A percentile compares a stretch with the other conserved stretches of the same genome.
These are phyloP conservation scores for Lactifluus piperatus DNA, from an alignment of 768 basidiomycete species.

Conservation along the genomic window DNA sequence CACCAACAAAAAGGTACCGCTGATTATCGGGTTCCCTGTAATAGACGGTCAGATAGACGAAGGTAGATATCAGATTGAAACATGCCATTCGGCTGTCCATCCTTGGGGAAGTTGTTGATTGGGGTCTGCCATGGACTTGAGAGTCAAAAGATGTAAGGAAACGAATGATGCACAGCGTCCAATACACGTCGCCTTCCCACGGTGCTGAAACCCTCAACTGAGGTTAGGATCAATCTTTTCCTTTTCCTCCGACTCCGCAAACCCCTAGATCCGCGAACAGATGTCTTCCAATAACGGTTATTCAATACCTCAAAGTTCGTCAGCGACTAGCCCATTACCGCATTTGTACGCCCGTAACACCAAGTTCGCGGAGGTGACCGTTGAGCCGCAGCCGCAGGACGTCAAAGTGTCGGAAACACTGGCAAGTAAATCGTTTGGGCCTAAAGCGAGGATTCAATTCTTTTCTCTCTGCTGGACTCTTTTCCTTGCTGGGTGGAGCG, in stretches of 20 bases:
- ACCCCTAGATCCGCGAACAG: too few species aligned
- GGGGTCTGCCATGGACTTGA: conserved; percentile 35
- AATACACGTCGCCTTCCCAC: conserved; percentile 15
- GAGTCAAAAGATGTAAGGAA: conserved; percentile 9
- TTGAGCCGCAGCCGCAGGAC: background rate
- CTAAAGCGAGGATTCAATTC: conserved; percentile 37
- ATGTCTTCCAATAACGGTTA: background rate
- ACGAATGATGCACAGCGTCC: background rate
- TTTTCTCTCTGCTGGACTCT: conserved; percentile 44
- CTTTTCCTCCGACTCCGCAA: too few species aligned
- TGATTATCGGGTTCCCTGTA: conserved; percentile 72
- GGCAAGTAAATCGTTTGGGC: background rate
- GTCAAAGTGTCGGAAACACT: background rate
- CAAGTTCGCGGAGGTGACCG: background rate
- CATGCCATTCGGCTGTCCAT: conserved; percentile 89
- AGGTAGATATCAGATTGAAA: conserved; percentile 3
- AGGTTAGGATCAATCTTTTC: conserved; percentile 3
- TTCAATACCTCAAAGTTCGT: background rate
- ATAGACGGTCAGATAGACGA: conserved; percentile 15
- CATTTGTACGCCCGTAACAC: background rate
- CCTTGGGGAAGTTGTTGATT: conserved; percentile 78
- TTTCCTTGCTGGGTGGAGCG: conserved; percentile 71
- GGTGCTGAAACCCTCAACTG: conserved; percentile 1
- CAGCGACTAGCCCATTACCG: background rate
- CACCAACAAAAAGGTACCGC: conserved; percentile 85